Conservation (phyloP, 345 rosid genomes). For the Mangifera indica region DNA sequence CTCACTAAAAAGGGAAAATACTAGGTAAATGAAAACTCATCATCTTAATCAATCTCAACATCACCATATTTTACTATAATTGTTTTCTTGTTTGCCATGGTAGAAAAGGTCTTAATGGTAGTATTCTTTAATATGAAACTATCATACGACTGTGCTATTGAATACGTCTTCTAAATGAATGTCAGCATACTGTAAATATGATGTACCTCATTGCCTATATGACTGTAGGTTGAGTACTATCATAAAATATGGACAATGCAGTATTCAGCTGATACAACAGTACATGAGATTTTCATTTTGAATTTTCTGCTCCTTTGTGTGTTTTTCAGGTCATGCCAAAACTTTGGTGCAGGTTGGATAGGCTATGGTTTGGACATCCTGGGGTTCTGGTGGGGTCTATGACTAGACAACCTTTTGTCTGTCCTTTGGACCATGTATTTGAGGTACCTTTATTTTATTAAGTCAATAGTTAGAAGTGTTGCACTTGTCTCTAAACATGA, state of each 20-base stretch:
- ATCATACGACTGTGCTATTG: neutral
- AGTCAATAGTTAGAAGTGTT: constrained; percentile 6
- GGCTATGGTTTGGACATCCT: constrained; percentile 98
- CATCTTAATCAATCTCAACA: neutral
- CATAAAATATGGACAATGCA: neutral
- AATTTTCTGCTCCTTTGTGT: constrained; percentile 19
- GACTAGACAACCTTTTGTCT: constrained; percentile 92
- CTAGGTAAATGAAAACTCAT: neutral
- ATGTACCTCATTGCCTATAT: neutral
- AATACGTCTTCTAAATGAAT: neutral
- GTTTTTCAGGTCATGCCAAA: constrained; percentile 89
- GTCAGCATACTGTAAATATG: neutral
- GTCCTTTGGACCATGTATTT: constrained; percentile 97
- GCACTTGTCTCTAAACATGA: neutral
- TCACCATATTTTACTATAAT: neutral
- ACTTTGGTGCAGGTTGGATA: constrained; percentile 96
- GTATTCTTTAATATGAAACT: neutral
- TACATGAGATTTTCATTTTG: constrained; percentile 6
- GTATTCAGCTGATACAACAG: neutral
- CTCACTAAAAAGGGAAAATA: neutral
- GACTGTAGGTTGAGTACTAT: neutral
- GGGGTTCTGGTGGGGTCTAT: constrained; percentile 83
- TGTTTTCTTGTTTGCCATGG: neutral
- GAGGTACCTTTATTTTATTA: constrained; percentile 51
- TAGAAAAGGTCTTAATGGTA: neutral